Base-by-base conservation (phyloP, 257 asterid species). In the Schizonepeta tenuifolia region DNA sequence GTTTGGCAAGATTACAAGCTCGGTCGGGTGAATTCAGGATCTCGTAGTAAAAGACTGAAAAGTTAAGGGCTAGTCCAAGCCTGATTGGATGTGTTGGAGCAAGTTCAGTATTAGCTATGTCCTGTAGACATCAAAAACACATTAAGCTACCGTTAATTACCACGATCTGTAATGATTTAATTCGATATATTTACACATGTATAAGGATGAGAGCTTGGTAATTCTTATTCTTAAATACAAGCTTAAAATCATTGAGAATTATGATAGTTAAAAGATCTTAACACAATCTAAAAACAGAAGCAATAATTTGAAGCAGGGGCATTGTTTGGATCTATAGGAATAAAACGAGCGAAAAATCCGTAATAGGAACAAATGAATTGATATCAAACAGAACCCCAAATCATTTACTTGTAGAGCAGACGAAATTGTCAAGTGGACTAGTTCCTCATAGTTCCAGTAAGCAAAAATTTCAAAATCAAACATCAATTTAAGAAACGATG, bases 11-110 rank as follows among this genome's bases (percentile, higher is more conserved):
- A 77, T 70, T 79, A 36, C 88, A 84, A 53, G 88, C 88, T 9
- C 88, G 80, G 58, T 84, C 88, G 2, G 88, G 88, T 65, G 88
- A 83, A 70, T 84, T 84, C 84, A 81, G 70, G 53, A 84, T 84
- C 84, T 84, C 88, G 28, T 84, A 84, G 82, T 84, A 84, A 33
- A 84, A 84, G 79, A 84, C 88, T 12, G 88, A 84, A 79, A 84
- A 84, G 71, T 84, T 84, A 72, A 84, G 88, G 4, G 88, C 88
- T 15, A 84, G 65, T 59, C 88, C 88, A 22, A 84, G 88, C 24
- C 88, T 81, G 54, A 84, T 84, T 0, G 88, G 88, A 68, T 84
- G 88, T 1, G 88, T 84, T 18, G 88, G 86, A 46, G 88, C 84
- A 38, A 84, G 81, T 65, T 84, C 88, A 10, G 83, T 41, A 53